Evolutionary conservation across 2,329 filamentous ascomycete species (phyloP).

Genomic region (Talaromyces piceae): DNA sequence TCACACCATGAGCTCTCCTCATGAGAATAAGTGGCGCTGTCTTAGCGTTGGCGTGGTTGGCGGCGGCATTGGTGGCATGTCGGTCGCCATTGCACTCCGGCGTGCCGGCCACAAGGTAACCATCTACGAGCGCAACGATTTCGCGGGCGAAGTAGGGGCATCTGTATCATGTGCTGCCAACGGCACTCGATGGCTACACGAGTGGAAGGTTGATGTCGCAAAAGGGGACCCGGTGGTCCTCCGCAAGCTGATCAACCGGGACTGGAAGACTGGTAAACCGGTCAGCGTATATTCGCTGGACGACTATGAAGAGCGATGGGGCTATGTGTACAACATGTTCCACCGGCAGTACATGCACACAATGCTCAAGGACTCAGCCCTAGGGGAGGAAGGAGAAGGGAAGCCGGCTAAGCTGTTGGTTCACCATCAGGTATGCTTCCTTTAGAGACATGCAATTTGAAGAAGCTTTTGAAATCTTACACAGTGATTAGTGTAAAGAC

Average conservation of each 20-base stretch:
- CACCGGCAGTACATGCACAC: conserved; percentile 62
- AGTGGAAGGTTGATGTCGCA: conserved; percentile 58
- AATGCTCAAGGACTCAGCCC: conserved; percentile 56
- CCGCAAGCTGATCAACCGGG: conserved; percentile 59
- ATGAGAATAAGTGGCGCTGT: conserved; percentile 31
- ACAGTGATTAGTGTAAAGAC: conserved; percentile 18
- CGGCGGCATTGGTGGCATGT: conserved; percentile 49
- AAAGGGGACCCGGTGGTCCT: conserved; percentile 60
- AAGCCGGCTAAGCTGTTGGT: conserved; percentile 47
- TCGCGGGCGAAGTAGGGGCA: conserved; percentile 60
- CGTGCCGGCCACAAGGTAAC: conserved; percentile 50
- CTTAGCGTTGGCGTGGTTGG: conserved; percentile 44
- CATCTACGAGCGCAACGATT: conserved; percentile 60
- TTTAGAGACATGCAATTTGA: background rate
- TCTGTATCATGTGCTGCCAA: conserved; percentile 64
- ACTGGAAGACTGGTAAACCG: conserved; percentile 62
- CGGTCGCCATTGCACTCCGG: conserved; percentile 45
- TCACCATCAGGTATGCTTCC: conserved; percentile 42
- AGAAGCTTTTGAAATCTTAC: background rate
- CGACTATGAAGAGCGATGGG: conserved; percentile 60
- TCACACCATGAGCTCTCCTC: background rate
- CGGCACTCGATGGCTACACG: conserved; percentile 61
- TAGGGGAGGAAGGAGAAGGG: conserved; percentile 47
- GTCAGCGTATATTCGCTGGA: conserved; percentile 56
- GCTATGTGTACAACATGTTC: conserved; percentile 62